Base-by-base conservation (phyloP, 495 filamentous ascomycete species). In the Umbilicaria muhlenbergii region DNA sequence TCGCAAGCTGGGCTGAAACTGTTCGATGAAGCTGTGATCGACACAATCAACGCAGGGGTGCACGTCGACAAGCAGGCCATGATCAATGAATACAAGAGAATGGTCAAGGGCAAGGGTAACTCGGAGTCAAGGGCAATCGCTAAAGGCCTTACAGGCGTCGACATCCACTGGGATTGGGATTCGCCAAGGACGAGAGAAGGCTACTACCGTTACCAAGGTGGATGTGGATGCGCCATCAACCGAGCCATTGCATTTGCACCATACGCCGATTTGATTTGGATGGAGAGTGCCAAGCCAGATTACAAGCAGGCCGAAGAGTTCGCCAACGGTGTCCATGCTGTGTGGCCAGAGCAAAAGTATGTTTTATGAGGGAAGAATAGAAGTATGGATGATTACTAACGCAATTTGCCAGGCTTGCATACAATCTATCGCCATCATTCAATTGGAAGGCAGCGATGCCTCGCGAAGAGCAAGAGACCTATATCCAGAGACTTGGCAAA, bases 371-470 rank as follows among this genome's bases (percentile, higher is more conserved):
- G 13, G 19, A 32, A 44, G 39, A 11, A 42, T 55, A 44, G 60
- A 53, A 16, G 39, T 21, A 3, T 28, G 5, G 6, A 28, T 0
- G 1, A 6, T 10, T 28, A 28, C 24, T 28, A 8, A 28, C 6
- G 24, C 34, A 2, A 8, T 6, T 6, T 17, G 34, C 28, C 46
- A 87, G 82, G 62, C 78, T 96, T 36, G 80, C 91, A 5, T 98
- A 96, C 69, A 96, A 96, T 68, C 79, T 98, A 41, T 94, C 87
- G 0, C 92, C 92, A 21, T 94, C 86, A 34, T 98, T 98, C 79
- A 96, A 96, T 75, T 98, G 91, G 91, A 95, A 96, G 70, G 69
- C 87, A 36, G 91, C 92, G 58, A 98, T 98, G 92, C 70, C 83
- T 21, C 75, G 80, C 50, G 69, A 78, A 37, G 92, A 96, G 60